These are phyloP conservation scores for Calonectria pteridis DNA, from an alignment of 2,329 filamentous ascomycete species.

Conservation along the genomic window DNA sequence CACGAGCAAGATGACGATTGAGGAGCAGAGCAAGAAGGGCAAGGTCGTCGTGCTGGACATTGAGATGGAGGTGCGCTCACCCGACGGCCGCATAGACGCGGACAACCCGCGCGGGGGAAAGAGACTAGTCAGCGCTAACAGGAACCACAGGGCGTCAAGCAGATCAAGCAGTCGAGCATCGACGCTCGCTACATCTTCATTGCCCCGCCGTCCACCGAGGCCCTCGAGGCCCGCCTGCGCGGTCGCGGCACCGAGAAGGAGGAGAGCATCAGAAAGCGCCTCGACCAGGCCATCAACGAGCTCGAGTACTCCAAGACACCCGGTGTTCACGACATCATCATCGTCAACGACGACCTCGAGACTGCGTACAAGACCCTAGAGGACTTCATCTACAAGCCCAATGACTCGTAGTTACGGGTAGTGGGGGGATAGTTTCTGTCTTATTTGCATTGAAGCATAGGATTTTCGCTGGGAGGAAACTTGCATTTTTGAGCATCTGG, in stretches of 20 bases:
- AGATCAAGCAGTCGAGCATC: conserved; percentile 83
- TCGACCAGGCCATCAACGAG: conserved; percentile 80
- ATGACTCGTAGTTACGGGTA: not conserved
- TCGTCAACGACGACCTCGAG: conserved; percentile 60
- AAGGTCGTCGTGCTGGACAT: conserved; percentile 89
- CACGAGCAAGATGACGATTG: conserved; percentile 83
- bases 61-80: conserved; percentile 83
- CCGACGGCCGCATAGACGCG: not conserved
- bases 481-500: not conserved
- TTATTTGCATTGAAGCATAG: not conserved
- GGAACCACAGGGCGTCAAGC: conserved; percentile 96
- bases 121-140: conserved; percentile 51
- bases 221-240: conserved; percentile 80
- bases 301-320: conserved; percentile 78
- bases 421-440: not conserved
- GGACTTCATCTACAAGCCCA: conserved; percentile 55
- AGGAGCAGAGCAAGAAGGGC: conserved; percentile 77
- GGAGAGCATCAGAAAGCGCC: conserved; percentile 75
- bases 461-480: not conserved
- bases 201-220: conserved; percentile 80
- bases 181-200: conserved; percentile 88
- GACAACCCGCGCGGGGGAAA: not conserved
- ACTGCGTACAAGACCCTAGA: conserved; percentile 66
- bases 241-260: conserved; percentile 83
- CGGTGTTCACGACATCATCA: conserved; percentile 58